These are phyloP conservation scores for Dictyostelium intermedium DNA, from an alignment of 78 protist species.

Conservation along the genomic window DNA sequence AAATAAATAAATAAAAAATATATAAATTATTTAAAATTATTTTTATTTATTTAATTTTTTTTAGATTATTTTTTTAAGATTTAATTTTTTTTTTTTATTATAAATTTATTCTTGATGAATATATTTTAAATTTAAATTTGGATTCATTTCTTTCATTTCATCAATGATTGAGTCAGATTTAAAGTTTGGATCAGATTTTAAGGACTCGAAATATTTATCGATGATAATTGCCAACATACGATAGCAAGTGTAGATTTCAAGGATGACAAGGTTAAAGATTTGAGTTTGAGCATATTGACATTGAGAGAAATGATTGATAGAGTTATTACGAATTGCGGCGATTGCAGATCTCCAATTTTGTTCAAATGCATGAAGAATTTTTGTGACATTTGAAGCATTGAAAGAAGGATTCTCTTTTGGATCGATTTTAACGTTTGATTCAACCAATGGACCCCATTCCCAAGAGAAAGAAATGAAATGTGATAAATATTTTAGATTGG, in stretches of 20 bases:
- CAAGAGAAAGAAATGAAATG: neutral
- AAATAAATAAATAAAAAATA: neutral
- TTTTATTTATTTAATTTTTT: neutral
- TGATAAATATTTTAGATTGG: slow-evolving; percentile 11
- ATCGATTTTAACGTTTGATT: slow-evolving; percentile 53
- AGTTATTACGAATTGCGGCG: slow-evolving; percentile 16
- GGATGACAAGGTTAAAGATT: neutral
- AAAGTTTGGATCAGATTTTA: neutral
- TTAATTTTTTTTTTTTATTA: neutral
- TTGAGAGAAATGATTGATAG: slow-evolving; percentile 5
- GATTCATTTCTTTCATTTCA: slow-evolving; percentile 45
- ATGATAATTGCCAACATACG: slow-evolving; percentile 28
- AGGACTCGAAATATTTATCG: neutral
- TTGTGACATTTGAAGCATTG: neutral
- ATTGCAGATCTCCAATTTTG: slow-evolving; percentile 49
- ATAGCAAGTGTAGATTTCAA: neutral
- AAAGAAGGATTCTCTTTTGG: slow-evolving; percentile 14
- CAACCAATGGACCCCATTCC: slow-evolving; percentile 74
- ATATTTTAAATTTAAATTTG: slow-evolving; percentile 16
- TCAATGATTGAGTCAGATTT: neutral
- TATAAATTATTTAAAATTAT: neutral
- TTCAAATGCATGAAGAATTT: slow-evolving; percentile 20
- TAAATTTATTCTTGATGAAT: neutral
- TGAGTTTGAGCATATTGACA: slow-evolving; percentile 4
- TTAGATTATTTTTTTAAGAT: neutral